Conservation (phyloP, 345 rosid genomes). For the Excoecaria cochinchinensis region DNA sequence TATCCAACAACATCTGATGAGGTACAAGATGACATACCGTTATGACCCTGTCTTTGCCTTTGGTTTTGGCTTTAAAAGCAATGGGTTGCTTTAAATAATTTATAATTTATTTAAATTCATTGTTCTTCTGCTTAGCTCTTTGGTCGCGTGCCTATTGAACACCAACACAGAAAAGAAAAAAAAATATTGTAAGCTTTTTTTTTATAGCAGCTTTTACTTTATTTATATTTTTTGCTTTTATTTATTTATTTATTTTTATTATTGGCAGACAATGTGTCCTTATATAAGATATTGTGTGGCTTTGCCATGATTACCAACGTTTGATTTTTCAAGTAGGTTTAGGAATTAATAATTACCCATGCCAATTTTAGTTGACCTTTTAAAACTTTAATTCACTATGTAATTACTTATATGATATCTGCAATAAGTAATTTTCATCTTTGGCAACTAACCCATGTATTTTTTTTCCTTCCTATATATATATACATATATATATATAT, state of each 20-base stretch:
- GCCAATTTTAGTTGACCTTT: conserved; percentile 21
- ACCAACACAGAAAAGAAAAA: background rate
- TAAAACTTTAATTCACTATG: conserved; percentile 13
- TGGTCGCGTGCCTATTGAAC: conserved; percentile 35
- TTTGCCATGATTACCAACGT: conserved; percentile 42
- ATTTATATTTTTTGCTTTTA: conserved; percentile 3
- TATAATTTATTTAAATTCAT: background rate
- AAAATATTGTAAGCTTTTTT: background rate
- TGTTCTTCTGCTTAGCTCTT: conserved; percentile 21
- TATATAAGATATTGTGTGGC: conserved; percentile 28
- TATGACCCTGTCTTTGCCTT: conserved; percentile 93
- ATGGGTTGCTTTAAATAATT: background rate
- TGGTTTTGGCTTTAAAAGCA: no score
- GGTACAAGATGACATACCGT: conserved; percentile 73
- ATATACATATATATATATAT: conserved; percentile 1
- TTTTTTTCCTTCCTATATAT: background rate
- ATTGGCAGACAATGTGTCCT: conserved; percentile 36
- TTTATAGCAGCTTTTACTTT: conserved; percentile 33
- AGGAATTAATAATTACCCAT: conserved; percentile 19
- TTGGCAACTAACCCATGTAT: conserved; percentile 17
- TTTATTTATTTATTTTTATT: conserved; percentile 7
- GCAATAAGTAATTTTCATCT: conserved; percentile 17
- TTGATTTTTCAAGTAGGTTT: conserved; percentile 28
- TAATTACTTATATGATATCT: background rate
- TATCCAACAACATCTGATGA: conserved; percentile 94